A percentile compares a stretch with the other conserved stretches of the same genome.
These are phyloP conservation scores for Esteya vermicola DNA, from an alignment of 2,329 filamentous ascomycete genomes.

Conservation along the genomic window DNA sequence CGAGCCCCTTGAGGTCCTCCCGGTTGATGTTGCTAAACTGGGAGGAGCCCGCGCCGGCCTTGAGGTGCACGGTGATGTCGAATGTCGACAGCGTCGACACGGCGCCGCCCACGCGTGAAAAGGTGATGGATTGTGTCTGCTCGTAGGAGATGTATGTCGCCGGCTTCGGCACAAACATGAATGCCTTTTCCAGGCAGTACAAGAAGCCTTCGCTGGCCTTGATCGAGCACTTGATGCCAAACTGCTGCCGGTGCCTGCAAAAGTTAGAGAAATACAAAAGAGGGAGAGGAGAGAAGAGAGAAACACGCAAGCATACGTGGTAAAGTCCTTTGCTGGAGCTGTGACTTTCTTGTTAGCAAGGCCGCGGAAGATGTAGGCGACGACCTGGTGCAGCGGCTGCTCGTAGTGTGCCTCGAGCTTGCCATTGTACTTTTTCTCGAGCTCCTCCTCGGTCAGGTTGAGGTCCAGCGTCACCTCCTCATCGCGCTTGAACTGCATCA, in stretches of 20 bases:
- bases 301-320: too few species aligned
- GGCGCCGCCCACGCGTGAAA: conserved; percentile 88
- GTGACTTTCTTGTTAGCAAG: conserved; percentile 91
- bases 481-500: conserved; percentile 98
- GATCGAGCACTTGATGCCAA: conserved; percentile 98
- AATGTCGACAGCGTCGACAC: conserved; percentile 91
- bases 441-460: conserved; percentile 83
- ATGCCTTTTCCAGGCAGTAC: conserved; percentile 94
- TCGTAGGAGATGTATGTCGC: conserved; percentile 96
- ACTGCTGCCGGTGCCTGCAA: conserved; percentile 69
- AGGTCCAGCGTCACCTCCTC: conserved; percentile 94
- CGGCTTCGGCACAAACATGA: conserved; percentile 98
- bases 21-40: conserved; percentile 99
- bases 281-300: conserved; percentile 8
- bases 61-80: conserved; percentile 87
- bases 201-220: conserved; percentile 97
- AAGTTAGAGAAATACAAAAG: background rate
- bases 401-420: conserved; percentile 85
- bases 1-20: conserved; percentile 92
- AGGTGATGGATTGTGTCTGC: conserved; percentile 79
- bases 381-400: conserved; percentile 81
- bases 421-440: conserved; percentile 76
- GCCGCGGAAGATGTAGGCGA: conserved; percentile 90
- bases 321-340: conserved; percentile 85
- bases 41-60: conserved; percentile 72